phyloP scores from a whole-genome alignment of 164 flowering plant species.

The Pachysandra terminalis region DNA sequence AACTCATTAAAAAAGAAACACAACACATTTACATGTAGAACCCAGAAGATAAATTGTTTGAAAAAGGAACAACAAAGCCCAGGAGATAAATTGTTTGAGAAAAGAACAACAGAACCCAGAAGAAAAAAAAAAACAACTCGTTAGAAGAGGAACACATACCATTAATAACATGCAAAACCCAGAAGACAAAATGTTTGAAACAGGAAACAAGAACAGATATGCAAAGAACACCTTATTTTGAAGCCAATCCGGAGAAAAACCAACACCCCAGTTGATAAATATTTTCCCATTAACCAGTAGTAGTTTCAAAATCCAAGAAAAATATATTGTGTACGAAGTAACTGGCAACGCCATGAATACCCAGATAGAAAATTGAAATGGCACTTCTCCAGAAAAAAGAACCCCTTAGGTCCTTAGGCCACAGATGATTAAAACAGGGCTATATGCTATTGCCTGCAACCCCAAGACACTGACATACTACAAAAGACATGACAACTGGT shows the following conservation, averaged over 20 bases:
- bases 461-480: neutral
- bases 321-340: slow-evolving; percentile 17
- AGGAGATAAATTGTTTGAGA: too few species aligned
- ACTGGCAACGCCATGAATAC: slow-evolving; percentile 37
- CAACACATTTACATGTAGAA: too few species aligned
- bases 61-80: too few species aligned
- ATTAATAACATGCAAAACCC: neutral
- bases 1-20: too few species aligned
- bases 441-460: neutral
- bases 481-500: neutral
- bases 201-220: too few species aligned
- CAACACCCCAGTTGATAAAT: neutral
- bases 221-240: neutral
- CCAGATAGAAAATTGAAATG: slow-evolving; percentile 9
- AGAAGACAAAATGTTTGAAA: too few species aligned
- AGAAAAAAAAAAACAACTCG: neutral
- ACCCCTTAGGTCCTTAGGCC: slow-evolving; percentile 3
- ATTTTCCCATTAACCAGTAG: slow-evolving; percentile 13
- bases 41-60: too few species aligned
- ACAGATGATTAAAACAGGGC: neutral
- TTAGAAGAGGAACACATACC: neutral
- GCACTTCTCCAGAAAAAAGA: slow-evolving; percentile 15
- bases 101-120: neutral
- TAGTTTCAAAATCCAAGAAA: slow-evolving; percentile 26
- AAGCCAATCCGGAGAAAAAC: neutral